phyloP scores from a whole-genome alignment of 208 protist species.

The Trypanosoma avium region DNA sequence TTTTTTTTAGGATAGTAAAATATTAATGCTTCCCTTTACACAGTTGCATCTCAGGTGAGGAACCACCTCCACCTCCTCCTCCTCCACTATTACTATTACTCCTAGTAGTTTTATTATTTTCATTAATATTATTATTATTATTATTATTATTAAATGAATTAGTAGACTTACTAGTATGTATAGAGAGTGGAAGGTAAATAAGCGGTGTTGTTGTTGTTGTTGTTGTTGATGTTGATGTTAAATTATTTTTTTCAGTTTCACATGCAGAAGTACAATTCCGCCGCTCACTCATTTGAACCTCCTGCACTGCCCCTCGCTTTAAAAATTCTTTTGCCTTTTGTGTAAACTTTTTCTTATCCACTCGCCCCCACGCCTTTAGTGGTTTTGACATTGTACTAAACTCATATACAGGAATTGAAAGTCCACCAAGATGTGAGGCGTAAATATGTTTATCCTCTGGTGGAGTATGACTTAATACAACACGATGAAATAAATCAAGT shows the following conservation, averaged over 20 bases:
- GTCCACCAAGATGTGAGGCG: constrained; percentile 60
- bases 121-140: constrained; percentile 6
- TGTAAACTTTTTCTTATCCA: constrained; percentile 25
- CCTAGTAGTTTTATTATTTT: background rate
- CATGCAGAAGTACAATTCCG: background rate
- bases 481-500: constrained; percentile 61
- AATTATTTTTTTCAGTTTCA: background rate
- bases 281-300: constrained; percentile 32
- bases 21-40: constrained; percentile 5
- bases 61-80: background rate
- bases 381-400: constrained; percentile 74
- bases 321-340: constrained; percentile 44
- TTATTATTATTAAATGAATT: background rate
- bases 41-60: background rate
- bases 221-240: background rate
- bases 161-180: too few species aligned
- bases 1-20: too few species aligned
- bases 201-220: background rate
- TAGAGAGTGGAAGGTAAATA: constrained; percentile 2
- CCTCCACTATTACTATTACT: too few species aligned
- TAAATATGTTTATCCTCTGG: constrained; percentile 59
- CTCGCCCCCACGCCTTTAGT: constrained; percentile 38
- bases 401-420: constrained; percentile 74
- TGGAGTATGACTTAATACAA: constrained; percentile 56
- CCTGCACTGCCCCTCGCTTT: constrained; percentile 43